Conservation (phyloP, 2,329 filamentous ascomycete genomes). For the Basipetospora chlamydospora region DNA sequence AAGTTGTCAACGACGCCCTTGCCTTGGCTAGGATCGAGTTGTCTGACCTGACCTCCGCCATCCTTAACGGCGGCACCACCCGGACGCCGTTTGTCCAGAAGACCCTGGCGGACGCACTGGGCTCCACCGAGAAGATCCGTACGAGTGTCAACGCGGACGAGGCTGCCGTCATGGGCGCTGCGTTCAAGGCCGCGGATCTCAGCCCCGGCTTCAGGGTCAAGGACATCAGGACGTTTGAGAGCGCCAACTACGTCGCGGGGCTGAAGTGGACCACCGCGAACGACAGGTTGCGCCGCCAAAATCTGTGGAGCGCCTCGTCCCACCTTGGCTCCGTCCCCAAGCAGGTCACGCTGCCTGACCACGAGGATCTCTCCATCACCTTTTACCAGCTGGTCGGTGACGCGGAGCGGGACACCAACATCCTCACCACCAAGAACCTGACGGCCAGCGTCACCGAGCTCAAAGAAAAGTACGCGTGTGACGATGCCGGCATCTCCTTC, state of each 20-base stretch:
- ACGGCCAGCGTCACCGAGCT: constrained; percentile 69
- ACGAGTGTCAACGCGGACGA: constrained; percentile 96
- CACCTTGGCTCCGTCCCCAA: constrained; percentile 63
- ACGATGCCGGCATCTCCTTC: constrained; percentile 61
- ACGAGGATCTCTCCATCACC: constrained; percentile 64
- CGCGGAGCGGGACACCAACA: constrained; percentile 46
- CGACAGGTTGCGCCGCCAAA: constrained; percentile 60
- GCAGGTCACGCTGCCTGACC: constrained; percentile 70
- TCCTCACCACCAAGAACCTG: constrained; percentile 67
- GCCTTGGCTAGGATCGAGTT: constrained; percentile 57
- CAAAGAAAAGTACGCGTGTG: constrained; percentile 65
- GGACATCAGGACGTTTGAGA: constrained; percentile 78
- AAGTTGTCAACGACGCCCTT: constrained; percentile 61
- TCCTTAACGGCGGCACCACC: constrained; percentile 80
- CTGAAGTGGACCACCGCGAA: constrained; percentile 60
- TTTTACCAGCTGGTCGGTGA: constrained; percentile 60
- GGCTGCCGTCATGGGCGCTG: constrained; percentile 87
- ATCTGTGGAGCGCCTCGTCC: constrained; percentile 68
- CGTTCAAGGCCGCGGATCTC: constrained; percentile 81
- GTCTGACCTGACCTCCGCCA: constrained; percentile 70
- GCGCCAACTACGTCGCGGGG: constrained; percentile 55
- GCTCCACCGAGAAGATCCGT: constrained; percentile 63
- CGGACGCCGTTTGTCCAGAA: constrained; percentile 92
- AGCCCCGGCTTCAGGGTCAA: constrained; percentile 96
- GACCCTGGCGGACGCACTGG: constrained; percentile 62